Evolutionary conservation across 2,329 filamentous ascomycete species (phyloP).

Genomic region (Xylaria sp.): DNA sequence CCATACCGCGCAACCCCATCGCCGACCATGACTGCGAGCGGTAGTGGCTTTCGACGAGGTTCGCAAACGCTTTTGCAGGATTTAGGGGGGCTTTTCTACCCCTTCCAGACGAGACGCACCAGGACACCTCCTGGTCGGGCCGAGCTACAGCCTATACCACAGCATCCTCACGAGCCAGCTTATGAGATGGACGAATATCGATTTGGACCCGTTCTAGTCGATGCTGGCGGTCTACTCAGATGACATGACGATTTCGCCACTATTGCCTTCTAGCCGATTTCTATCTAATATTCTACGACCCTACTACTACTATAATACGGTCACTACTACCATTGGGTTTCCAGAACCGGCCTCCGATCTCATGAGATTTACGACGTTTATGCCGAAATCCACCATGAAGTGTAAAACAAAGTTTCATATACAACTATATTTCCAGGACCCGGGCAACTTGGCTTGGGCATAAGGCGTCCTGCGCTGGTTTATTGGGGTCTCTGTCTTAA

Average conservation of each 20-base stretch:
- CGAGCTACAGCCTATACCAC: constrained; percentile 55
- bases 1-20: constrained; percentile 46
- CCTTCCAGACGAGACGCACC: constrained; percentile 44
- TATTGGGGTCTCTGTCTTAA: constrained; percentile 8
- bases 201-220: constrained; percentile 44
- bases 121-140: constrained; percentile 45
- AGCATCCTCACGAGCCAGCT: constrained; percentile 45
- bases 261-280: not conserved
- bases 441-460: constrained; percentile 15
- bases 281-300: constrained; percentile 2
- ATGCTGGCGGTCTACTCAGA: constrained; percentile 49
- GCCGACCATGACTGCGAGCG: constrained; percentile 52
- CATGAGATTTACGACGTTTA: constrained; percentile 36
- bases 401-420: constrained; percentile 32
- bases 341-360: constrained; percentile 15
- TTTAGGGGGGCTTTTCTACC: constrained; percentile 58
- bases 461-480: constrained; percentile 11
- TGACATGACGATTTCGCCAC: constrained; percentile 12
- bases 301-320: constrained; percentile 4
- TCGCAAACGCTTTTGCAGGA: constrained; percentile 65
- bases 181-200: constrained; percentile 41
- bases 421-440: constrained; percentile 26
- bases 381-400: constrained; percentile 27
- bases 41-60: constrained; percentile 56
- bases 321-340: not conserved